These are phyloP conservation scores for Paxillus rubicundulus DNA, from an alignment of 768 basidiomycete species.

Conservation along the genomic window DNA sequence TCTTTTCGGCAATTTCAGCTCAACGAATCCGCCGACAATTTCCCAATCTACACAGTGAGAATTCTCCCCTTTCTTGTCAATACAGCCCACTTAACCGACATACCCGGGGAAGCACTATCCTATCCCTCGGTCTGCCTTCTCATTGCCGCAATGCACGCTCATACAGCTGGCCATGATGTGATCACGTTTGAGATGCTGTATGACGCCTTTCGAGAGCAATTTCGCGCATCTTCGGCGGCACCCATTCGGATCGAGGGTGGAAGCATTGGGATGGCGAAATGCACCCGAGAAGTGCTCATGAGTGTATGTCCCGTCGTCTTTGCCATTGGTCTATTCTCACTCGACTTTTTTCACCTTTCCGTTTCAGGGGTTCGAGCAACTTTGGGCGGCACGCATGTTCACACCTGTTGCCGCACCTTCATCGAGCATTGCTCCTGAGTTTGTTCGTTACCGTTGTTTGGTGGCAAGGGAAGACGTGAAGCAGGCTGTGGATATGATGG, in stretches of 20 bases:
- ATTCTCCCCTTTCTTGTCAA: neutral
- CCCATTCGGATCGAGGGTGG: constrained; percentile 75
- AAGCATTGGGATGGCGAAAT: constrained; percentile 70
- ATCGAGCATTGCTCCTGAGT: constrained; percentile 57
- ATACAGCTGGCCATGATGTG: constrained; percentile 69
- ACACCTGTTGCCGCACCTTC: constrained; percentile 47
- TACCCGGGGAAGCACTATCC: constrained; percentile 51
- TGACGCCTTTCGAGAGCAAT: constrained; percentile 73
- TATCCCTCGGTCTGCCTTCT: constrained; percentile 82
- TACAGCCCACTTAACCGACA: neutral
- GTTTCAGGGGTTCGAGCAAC: constrained; percentile 71
- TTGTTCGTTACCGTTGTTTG: constrained; percentile 69
- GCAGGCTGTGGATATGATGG: constrained; percentile 59
- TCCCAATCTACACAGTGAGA: constrained; percentile 52
- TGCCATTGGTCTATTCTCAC: constrained; percentile 1
- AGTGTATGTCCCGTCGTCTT: constrained; percentile 46
- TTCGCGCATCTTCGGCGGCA: constrained; percentile 67
- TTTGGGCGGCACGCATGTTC: constrained; percentile 59
- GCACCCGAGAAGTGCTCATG: constrained; percentile 61
- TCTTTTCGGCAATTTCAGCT: constrained; percentile 41
- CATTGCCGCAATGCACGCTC: constrained; percentile 78
- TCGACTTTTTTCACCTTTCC: neutral
- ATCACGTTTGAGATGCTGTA: constrained; percentile 93
- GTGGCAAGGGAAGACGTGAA: constrained; percentile 65
- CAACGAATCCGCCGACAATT: constrained; percentile 62